phyloP scores from a whole-genome alignment of 2,329 filamentous ascomycete species.

The Cordyceps militaris region DNA sequence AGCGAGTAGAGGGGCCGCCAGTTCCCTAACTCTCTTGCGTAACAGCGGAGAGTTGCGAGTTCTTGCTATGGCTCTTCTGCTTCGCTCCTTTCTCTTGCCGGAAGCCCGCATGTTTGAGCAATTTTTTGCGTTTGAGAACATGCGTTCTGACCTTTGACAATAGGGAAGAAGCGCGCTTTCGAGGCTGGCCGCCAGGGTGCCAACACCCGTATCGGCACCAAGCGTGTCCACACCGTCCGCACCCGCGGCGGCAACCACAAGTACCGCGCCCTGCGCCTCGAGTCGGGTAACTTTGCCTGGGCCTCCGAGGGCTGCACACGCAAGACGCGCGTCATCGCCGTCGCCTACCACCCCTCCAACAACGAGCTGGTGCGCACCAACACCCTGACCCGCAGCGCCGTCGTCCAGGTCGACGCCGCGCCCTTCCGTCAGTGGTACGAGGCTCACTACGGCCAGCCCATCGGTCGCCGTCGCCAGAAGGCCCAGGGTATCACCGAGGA shows the following conservation, averaged over 20 bases:
- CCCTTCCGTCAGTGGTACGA: slow-evolving; percentile 99
- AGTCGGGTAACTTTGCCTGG: slow-evolving; percentile 99
- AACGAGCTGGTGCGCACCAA: slow-evolving; percentile 99
- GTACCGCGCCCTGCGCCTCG: slow-evolving; percentile 97
- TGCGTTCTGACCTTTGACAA: slow-evolving; percentile 69
- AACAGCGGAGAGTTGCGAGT: not conserved
- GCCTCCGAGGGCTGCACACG: slow-evolving; percentile 95
- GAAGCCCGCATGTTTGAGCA: slow-evolving; percentile 56
- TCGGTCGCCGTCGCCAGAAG: slow-evolving; percentile 88
- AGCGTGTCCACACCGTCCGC: slow-evolving; percentile 94
- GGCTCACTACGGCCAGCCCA: slow-evolving; percentile 90
- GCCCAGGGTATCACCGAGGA: slow-evolving; percentile 59
- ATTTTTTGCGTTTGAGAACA: slow-evolving; percentile 34
- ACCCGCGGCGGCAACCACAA: slow-evolving; percentile 99
- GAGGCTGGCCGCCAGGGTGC: slow-evolving; percentile 99
- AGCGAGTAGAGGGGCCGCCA: not conserved
- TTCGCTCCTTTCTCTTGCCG: slow-evolving; percentile 28
- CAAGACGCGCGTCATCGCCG: slow-evolving; percentile 98
- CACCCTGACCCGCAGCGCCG: slow-evolving; percentile 97
- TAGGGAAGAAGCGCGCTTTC: slow-evolving; percentile 96
- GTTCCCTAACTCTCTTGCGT: not conserved
- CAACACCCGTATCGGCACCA: slow-evolving; percentile 97
- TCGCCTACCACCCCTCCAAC: slow-evolving; percentile 99
- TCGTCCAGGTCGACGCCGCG: slow-evolving; percentile 97
- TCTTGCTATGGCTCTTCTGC: not conserved